phyloP scores from a whole-genome alignment of 768 basidiomycete genomes.

The Chiua virens region DNA sequence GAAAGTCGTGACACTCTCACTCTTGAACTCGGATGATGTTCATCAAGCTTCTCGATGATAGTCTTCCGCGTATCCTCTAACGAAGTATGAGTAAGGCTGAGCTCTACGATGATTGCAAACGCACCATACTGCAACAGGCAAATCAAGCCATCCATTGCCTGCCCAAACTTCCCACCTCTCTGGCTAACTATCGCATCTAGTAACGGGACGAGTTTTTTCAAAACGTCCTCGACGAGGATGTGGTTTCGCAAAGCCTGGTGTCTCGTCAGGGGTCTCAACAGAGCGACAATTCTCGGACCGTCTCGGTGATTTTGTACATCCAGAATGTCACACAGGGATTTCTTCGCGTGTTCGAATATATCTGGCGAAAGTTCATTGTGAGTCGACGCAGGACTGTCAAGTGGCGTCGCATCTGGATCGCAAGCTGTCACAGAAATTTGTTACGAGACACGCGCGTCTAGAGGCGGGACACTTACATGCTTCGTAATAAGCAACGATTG shows the following conservation, averaged over 20 bases:
- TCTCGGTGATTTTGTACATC: constrained; percentile 14
- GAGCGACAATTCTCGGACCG: constrained; percentile 18
- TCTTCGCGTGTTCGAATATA: constrained; percentile 15
- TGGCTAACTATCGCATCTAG: constrained; percentile 11
- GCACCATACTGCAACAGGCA: constrained; percentile 18
- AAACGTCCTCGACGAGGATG: constrained; percentile 15
- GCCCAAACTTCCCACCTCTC: constrained; percentile 8
- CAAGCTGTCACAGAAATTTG: constrained; percentile 4
- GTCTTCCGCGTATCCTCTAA: no score
- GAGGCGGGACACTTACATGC: constrained; percentile 8
- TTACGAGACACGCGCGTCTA: no score
- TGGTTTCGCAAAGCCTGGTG: constrained; percentile 11
- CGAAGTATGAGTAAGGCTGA: no score
- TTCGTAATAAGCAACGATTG: no score
- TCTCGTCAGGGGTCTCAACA: constrained; percentile 19
- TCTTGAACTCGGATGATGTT: background rate
- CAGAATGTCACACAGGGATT: constrained; percentile 11
- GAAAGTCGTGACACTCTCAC: constrained; percentile 10
- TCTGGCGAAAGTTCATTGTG: background rate
- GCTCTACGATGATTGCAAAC: no score
- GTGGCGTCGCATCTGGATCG: background rate
- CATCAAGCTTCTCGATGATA: constrained; percentile 9
- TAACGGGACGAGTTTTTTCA: constrained; percentile 10
- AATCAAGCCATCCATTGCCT: constrained; percentile 23
- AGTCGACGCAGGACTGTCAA: background rate